Percentiles rank a stretch among this genome's conserved stretches.
Conservation (phyloP, 257 asterid genomes). For the Primulina eburnea region DNA sequence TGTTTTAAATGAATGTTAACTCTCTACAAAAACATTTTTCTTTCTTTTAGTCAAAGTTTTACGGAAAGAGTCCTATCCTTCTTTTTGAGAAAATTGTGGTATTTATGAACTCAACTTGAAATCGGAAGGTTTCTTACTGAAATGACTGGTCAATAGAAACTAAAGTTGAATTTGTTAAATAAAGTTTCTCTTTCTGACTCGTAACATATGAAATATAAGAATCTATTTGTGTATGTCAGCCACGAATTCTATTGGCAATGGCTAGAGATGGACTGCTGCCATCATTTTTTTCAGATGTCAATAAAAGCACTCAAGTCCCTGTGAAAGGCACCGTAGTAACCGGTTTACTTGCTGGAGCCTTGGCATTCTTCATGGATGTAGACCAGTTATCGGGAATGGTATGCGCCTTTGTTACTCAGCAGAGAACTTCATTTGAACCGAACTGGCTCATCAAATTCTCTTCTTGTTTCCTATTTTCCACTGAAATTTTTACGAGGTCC, state of each 20-base stretch:
- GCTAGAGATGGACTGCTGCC: conserved; percentile 98
- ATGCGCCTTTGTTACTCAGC: conserved; percentile 23
- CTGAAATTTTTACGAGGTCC: background rate
- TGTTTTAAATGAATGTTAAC: background rate
- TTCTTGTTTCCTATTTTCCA: background rate
- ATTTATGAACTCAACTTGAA: conserved; percentile 2
- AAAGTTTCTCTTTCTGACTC: conserved; percentile 1
- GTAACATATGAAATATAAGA: background rate
- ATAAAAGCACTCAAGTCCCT: conserved; percentile 75
- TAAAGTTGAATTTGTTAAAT: background rate
- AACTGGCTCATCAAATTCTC: background rate
- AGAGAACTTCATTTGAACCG: background rate
- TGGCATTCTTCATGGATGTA: conserved; percentile 95
- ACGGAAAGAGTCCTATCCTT: background rate
- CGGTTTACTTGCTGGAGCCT: conserved; percentile 67
- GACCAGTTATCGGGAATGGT: conserved; percentile 99
- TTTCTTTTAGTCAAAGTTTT: background rate
- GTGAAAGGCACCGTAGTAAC: conserved; percentile 73
- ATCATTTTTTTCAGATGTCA: conserved; percentile 78
- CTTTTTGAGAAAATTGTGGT: background rate
- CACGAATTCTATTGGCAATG: conserved; percentile 97
- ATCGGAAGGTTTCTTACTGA: background rate
- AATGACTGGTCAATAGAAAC: background rate
- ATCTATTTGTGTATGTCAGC: conserved; percentile 44
- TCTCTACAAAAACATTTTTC: background rate